Conservation (phyloP, 768 basidiomycete genomes). For the Suillus bovinus region DNA sequence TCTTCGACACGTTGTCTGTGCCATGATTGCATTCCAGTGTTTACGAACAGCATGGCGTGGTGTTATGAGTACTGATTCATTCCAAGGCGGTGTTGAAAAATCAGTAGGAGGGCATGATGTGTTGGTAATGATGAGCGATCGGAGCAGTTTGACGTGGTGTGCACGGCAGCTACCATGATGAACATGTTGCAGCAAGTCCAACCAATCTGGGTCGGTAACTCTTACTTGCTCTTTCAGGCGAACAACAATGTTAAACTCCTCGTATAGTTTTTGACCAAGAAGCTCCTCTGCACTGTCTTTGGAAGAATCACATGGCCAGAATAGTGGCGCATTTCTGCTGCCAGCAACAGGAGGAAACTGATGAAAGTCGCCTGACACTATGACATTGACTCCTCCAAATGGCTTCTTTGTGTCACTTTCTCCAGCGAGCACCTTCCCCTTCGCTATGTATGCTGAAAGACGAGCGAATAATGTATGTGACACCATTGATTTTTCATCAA, state of each 20-base stretch:
- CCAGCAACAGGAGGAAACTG: constrained; percentile 21
- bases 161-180: constrained; percentile 29
- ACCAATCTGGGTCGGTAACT: constrained; percentile 33
- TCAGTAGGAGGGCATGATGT: constrained; percentile 21
- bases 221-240: constrained; percentile 38
- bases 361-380: constrained; percentile 44
- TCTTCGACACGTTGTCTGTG: constrained; percentile 11
- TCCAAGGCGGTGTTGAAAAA: constrained; percentile 33
- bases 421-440: constrained; percentile 16
- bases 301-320: constrained; percentile 14
- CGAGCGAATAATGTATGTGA: constrained; percentile 23
- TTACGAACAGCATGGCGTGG: constrained; percentile 37
- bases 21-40: constrained; percentile 35
- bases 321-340: constrained; percentile 12
- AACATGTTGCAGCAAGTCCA: constrained; percentile 28
- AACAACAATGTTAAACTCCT: constrained; percentile 35
- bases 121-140: constrained; percentile 18
- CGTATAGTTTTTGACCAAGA: constrained; percentile 27
- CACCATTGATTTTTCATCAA: constrained; percentile 44
- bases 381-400: constrained; percentile 38
- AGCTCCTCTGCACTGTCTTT: constrained; percentile 7
- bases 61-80: constrained; percentile 34
- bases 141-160: constrained; percentile 31
- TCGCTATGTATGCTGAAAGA: constrained; percentile 25
- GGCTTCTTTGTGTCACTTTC: no score